A percentile compares a stretch with the other conserved stretches of the same genome.
Conservation (phyloP, 2,329 filamentous ascomycete species). For the Alternaria sp. region DNA sequence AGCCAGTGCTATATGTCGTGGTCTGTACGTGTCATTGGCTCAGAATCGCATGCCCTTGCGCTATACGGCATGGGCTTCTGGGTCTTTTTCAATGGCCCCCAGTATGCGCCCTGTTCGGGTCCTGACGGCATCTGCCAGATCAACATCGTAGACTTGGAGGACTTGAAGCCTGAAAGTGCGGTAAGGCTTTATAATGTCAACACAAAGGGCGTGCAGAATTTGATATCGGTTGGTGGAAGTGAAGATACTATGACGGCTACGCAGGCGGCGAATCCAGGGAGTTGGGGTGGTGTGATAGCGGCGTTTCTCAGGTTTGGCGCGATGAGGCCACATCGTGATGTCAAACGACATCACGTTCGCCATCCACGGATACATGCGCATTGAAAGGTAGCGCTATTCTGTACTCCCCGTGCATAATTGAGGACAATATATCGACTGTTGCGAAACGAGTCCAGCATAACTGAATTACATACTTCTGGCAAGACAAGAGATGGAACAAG, state of each 20-base stretch:
- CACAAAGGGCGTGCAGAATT: background rate
- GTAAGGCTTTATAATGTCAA: background rate
- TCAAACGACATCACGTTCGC: background rate
- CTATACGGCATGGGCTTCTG: background rate
- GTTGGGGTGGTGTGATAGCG: background rate
- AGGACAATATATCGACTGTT: background rate
- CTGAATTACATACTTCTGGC: background rate
- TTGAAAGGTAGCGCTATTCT: background rate
- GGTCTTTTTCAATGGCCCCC: background rate
- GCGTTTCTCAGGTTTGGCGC: background rate
- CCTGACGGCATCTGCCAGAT: background rate
- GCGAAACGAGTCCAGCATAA: background rate
- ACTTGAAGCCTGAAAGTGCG: background rate
- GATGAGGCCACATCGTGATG: background rate
- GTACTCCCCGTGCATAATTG: background rate
- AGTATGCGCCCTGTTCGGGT: background rate
- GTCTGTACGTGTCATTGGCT: background rate
- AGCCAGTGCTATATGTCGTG: background rate
- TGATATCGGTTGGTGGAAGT: background rate
- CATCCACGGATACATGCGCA: background rate
- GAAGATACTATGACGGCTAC: background rate
- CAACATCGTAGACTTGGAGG: background rate
- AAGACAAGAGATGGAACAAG: background rate
- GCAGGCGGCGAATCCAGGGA: background rate
- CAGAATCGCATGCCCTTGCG: background rate